Conservation (phyloP, 306 rosid genomes). For the Pyrus communis region DNA sequence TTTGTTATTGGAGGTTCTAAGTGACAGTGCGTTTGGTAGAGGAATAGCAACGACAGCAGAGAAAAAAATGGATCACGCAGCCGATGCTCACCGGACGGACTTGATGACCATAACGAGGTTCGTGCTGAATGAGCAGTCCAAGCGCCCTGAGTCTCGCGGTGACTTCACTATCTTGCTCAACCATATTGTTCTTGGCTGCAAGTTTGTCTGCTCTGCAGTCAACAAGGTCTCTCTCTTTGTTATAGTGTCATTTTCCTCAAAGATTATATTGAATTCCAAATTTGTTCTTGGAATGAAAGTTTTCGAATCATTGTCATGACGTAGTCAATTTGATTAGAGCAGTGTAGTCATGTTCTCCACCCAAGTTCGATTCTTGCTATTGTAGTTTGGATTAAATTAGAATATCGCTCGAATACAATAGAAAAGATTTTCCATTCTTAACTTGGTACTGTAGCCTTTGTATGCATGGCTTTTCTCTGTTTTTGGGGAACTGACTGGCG, state of each 20-base stretch:
- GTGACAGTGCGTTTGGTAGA: neutral
- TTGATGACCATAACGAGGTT: conserved; percentile 90
- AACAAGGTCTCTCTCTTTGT: conserved; percentile 45
- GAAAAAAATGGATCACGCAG: conserved; percentile 67
- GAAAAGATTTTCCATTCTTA: neutral
- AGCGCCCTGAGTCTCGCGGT: conserved; percentile 80
- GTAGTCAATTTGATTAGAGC: neutral
- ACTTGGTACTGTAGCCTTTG: neutral
- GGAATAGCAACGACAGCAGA: neutral
- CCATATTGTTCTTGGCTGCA: conserved; percentile 95
- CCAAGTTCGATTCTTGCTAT: neutral
- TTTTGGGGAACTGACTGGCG: too few relatives aligned
- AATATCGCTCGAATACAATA: too few relatives aligned
- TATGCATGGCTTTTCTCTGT: too few relatives aligned
- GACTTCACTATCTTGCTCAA: conserved; percentile 92
- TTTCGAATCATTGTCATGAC: neutral
- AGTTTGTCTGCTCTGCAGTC: conserved; percentile 86
- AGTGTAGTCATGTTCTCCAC: neutral
- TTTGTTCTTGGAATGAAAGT: neutral
- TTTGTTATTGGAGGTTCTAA: neutral
- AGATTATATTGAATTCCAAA: neutral
- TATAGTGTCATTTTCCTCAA: neutral
- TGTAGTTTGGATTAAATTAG: neutral
- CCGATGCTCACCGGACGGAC: conserved; percentile 82
- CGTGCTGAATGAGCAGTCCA: conserved; percentile 89